phyloP scores from a whole-genome alignment of 768 basidiomycete species.

The Sporobolomyces roseus region DNA sequence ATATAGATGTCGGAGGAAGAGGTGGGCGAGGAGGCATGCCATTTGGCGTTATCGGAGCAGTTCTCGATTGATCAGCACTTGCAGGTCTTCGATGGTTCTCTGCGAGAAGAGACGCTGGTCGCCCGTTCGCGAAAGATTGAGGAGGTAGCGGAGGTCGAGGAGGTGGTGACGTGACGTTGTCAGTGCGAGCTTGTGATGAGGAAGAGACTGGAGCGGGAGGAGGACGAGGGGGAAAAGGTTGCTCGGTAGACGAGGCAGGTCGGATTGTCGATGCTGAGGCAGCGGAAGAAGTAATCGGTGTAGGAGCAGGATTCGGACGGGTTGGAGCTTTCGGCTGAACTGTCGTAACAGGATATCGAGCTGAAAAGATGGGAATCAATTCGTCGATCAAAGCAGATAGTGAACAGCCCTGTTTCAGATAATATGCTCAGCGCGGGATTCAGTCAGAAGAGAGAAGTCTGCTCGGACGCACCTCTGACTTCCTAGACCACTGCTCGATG shows the following conservation, averaged over 20 bases:
- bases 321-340: conserved; percentile 22
- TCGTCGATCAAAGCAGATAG: conserved; percentile 69
- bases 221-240: conserved; percentile 30
- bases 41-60: background rate
- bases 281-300: background rate
- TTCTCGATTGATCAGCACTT: background rate
- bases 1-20: conserved; percentile 18
- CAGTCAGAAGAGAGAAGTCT: too few species aligned
- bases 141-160: conserved; percentile 51
- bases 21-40: conserved; percentile 22
- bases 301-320: conserved; percentile 36
- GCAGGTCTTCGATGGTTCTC: background rate
- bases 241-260: background rate
- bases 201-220: conserved; percentile 34
- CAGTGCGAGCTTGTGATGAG: conserved; percentile 13
- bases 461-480: conserved; percentile 65
- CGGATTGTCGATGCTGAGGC: background rate
- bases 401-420: conserved; percentile 62
- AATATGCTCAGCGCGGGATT: too few species aligned
- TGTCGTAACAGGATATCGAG: conserved; percentile 24
- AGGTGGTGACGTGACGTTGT: conserved; percentile 42
- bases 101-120: background rate
- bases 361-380: conserved; percentile 75
- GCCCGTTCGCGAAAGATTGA: background rate
- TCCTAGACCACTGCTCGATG: conserved; percentile 69